Conservation (phyloP, 1,284 basidiomycete species). For the Peniophora sp. region DNA sequence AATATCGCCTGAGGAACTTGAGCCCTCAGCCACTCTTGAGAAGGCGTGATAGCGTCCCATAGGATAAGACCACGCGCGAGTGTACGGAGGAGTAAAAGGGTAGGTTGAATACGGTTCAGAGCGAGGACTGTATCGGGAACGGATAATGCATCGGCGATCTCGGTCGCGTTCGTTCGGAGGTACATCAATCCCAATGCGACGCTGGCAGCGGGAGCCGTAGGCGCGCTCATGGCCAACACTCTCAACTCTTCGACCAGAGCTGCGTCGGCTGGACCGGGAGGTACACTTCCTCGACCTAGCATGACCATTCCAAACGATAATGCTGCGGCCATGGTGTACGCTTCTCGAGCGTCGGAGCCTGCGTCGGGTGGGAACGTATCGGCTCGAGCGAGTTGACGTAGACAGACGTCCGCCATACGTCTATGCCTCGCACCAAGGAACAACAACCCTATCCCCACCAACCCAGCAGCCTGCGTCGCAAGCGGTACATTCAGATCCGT, state of each 20-base stretch:
- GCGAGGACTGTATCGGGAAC: constrained; percentile 76
- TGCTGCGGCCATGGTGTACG: constrained; percentile 86
- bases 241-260: constrained; percentile 60
- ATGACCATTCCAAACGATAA: constrained; percentile 94
- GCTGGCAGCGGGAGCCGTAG: constrained; percentile 83
- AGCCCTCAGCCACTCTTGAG: constrained; percentile 68
- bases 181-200: constrained; percentile 92
- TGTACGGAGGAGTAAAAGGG: constrained; percentile 77
- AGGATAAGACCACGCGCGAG: constrained; percentile 79
- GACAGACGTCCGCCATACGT: constrained; percentile 87
- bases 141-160: constrained; percentile 78
- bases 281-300: constrained; percentile 73
- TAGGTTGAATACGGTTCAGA: constrained; percentile 83
- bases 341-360: constrained; percentile 81
- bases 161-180: constrained; percentile 74
- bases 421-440: constrained; percentile 86
- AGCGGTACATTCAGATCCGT: constrained; percentile 88
- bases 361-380: constrained; percentile 77
- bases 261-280: constrained; percentile 64
- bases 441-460: constrained; percentile 85
- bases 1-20: constrained; percentile 72
- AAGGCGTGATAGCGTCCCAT: constrained; percentile 77
- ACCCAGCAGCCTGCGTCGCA: constrained; percentile 84
- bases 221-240: constrained; percentile 45
- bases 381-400: constrained; percentile 75